phyloP scores from a whole-genome alignment of 805 yeast genomes.

The Teunomyces atbi region DNA sequence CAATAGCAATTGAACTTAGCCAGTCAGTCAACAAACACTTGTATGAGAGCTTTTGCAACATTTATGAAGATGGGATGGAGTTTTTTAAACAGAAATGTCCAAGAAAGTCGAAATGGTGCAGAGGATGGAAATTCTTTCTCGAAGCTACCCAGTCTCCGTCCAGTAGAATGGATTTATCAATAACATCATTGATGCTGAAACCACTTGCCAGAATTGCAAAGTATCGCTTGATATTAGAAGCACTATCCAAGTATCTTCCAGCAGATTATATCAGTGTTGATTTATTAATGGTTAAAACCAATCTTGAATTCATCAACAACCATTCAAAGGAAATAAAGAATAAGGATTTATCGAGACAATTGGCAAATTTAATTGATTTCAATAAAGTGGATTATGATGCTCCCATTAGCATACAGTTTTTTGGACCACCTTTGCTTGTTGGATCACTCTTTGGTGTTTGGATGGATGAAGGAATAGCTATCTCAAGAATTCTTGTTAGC shows the following conservation, averaged over 20 bases:
- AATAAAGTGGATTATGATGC: slow-evolving; percentile 6
- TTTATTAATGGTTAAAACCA: slow-evolving; percentile 14
- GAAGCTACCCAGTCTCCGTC: slow-evolving; percentile 42
- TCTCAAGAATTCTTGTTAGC: slow-evolving; percentile 28
- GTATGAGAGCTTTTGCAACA: slow-evolving; percentile 34
- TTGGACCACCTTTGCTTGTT: slow-evolving; percentile 44
- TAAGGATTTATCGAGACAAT: slow-evolving; percentile 18
- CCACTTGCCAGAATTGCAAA: slow-evolving; percentile 52
- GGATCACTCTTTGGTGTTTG: slow-evolving; percentile 46
- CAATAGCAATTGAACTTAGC: slow-evolving; percentile 16
- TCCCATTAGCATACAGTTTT: slow-evolving; percentile 38
- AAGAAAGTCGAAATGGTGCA: slow-evolving; percentile 17
- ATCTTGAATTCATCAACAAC: slow-evolving; percentile 27
- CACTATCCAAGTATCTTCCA: slow-evolving; percentile 31
- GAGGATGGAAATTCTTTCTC: slow-evolving; percentile 34
- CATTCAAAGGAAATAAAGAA: slow-evolving; percentile 17
- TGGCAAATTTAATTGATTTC: slow-evolving; percentile 14
- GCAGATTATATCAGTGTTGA: slow-evolving; percentile 12
- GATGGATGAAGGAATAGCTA: slow-evolving; percentile 21
- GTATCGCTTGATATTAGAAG: slow-evolving; percentile 50
- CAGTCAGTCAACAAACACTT: slow-evolving; percentile 21
- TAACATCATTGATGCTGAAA: slow-evolving; percentile 51
- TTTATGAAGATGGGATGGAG: slow-evolving; percentile 31
- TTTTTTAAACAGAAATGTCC: slow-evolving; percentile 26
- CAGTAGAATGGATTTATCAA: slow-evolving; percentile 47